These are phyloP conservation scores for Euphrasia arctica DNA, from an alignment of 305 asterid species.

Conservation along the genomic window DNA sequence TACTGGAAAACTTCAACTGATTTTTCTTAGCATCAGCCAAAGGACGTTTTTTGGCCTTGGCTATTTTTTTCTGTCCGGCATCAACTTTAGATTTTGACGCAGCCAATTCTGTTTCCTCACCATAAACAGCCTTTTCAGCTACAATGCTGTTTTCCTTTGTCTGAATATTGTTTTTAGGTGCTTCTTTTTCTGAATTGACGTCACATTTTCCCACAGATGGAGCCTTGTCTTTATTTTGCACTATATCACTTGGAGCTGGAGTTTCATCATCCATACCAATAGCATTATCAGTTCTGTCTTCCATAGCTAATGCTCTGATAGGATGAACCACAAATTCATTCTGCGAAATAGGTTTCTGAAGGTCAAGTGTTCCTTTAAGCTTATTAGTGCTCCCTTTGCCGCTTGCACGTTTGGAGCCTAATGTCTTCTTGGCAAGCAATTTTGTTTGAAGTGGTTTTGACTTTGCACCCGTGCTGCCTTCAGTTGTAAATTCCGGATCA, in stretches of 20 bases:
- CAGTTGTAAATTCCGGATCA: conserved; percentile 31
- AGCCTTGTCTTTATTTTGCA: conserved; percentile 24
- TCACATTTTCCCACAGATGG: conserved; percentile 27
- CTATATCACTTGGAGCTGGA: conserved; percentile 40
- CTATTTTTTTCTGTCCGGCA: conserved; percentile 31
- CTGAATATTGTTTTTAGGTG: conserved; percentile 15
- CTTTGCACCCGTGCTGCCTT: conserved; percentile 29
- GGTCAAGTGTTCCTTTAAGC: conserved; percentile 43
- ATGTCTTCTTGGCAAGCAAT: conserved; percentile 44
- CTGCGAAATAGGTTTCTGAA: conserved; percentile 31
- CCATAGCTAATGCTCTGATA: conserved; percentile 29
- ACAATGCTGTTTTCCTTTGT: conserved; percentile 25
- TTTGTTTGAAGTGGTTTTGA: conserved; percentile 39
- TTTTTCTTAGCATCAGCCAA: conserved; percentile 36
- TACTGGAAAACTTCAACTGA: conserved; percentile 25
- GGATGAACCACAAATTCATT: conserved; percentile 27
- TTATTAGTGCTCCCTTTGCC: conserved; percentile 35
- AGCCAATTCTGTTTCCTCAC: conserved; percentile 27
- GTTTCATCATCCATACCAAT: conserved; percentile 35
- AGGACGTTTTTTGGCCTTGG: conserved; percentile 43
- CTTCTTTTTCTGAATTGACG: conserved; percentile 25
- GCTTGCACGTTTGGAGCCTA: conserved; percentile 45
- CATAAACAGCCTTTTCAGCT: conserved; percentile 31
- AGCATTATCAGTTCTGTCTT: conserved; percentile 14
- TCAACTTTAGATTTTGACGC: conserved; percentile 29